Percentiles rank a stretch among this genome's conserved stretches.
Conservation (phyloP, 2,329 filamentous ascomycete species). For the Epichloe amarillans region DNA sequence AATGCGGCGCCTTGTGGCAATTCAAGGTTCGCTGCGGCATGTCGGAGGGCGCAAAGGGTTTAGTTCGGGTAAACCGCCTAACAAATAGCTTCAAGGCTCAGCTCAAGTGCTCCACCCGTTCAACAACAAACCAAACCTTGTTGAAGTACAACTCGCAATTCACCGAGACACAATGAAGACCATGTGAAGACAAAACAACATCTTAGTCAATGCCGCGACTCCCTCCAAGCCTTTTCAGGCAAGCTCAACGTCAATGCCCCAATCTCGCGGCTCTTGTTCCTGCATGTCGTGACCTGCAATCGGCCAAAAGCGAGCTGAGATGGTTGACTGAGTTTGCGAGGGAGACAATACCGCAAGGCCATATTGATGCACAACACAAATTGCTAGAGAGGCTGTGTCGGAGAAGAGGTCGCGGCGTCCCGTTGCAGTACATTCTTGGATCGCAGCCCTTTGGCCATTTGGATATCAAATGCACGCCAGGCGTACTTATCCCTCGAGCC, state of each 20-base stretch:
- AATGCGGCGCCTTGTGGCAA: neutral
- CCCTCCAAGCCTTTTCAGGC: constrained; percentile 39
- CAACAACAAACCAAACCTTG: neutral
- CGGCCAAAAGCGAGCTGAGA: constrained; percentile 54
- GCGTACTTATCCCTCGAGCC: constrained; percentile 75
- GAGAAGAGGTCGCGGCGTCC: constrained; percentile 47
- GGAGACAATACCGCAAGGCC: constrained; percentile 8
- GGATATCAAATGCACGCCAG: constrained; percentile 60
- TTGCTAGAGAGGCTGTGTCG: constrained; percentile 30
- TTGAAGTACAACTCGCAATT: neutral
- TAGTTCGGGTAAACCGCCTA: constrained; percentile 15
- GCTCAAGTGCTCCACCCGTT: too few species aligned
- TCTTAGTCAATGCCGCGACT: constrained; percentile 45
- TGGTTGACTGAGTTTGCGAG: constrained; percentile 55
- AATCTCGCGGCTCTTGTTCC: constrained; percentile 48
- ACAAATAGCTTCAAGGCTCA: too few species aligned
- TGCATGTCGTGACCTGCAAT: constrained; percentile 47
- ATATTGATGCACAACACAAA: constrained; percentile 4
- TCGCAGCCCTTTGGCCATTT: constrained; percentile 77
- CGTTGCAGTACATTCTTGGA: constrained; percentile 81
- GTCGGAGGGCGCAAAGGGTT: constrained; percentile 12
- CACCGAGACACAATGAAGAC: neutral
- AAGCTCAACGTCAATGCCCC: constrained; percentile 38
- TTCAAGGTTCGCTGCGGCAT: neutral
- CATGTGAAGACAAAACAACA: neutral